These are phyloP conservation scores for Wickerhamiella parazyma DNA, from an alignment of 805 yeast genomes.

Conservation along the genomic window DNA sequence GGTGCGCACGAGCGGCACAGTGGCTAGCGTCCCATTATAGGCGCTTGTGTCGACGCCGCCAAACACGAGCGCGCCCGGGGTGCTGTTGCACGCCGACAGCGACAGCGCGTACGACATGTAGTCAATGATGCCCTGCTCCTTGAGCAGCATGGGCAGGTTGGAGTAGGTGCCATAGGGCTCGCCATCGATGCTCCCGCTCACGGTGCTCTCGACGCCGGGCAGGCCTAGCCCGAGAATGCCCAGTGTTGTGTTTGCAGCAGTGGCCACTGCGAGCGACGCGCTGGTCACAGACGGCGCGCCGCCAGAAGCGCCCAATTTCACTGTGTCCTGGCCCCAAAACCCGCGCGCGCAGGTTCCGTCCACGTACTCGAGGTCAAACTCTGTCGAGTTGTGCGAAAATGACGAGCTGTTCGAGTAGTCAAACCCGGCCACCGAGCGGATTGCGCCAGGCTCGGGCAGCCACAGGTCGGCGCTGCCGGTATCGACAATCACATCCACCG, in stretches of 20 bases:
- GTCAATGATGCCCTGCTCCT: conserved; percentile 30
- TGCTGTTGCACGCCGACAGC: conserved; percentile 24
- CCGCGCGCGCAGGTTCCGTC: conserved; percentile 32
- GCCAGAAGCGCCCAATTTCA: conserved; percentile 40
- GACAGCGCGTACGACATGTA: conserved; percentile 34
- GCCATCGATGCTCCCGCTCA: conserved; percentile 3
- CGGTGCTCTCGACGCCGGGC: conserved; percentile 16
- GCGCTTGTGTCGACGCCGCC: conserved; percentile 58
- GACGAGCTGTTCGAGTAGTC: conserved; percentile 21
- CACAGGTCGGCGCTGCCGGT: conserved; percentile 65
- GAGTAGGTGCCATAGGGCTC: conserved; percentile 13
- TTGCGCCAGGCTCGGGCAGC: conserved; percentile 26
- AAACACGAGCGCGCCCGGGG: conserved; percentile 41
- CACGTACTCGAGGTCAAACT: conserved; percentile 14
- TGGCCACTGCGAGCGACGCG: conserved; percentile 62
- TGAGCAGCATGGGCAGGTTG: conserved; percentile 25
- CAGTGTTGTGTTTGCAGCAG: conserved; percentile 40
- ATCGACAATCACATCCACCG: conserved; percentile 43
- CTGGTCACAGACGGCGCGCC: conserved; percentile 34
- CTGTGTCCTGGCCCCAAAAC: conserved; percentile 48
- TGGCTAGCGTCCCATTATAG: conserved; percentile 34
- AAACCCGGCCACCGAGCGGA: conserved; percentile 12
- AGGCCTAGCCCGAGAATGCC: conserved; percentile 33
- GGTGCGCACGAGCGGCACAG: conserved; percentile 20
- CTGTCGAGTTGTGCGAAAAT: conserved; percentile 11